phyloP scores from a whole-genome alignment of 768 basidiomycete genomes.

The Mycena sanguinolenta region DNA sequence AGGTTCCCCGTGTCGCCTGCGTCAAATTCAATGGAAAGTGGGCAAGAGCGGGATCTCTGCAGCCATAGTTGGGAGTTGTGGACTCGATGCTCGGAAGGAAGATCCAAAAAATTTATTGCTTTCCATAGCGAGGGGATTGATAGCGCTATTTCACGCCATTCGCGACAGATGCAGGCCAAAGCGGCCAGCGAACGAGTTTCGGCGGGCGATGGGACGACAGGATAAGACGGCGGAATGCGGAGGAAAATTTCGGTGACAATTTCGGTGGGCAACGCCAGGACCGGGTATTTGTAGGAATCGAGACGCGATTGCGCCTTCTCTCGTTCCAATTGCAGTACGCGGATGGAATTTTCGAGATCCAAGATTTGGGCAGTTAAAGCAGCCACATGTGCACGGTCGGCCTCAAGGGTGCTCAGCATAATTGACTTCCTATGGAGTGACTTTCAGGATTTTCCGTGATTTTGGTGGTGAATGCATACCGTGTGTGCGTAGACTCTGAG shows the following conservation, averaged over 20 bases:
- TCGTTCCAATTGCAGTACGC: background rate
- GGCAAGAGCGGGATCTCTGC: background rate
- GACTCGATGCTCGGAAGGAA: background rate
- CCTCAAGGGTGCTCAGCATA: background rate
- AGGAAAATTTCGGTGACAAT: background rate
- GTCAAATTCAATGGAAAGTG: background rate
- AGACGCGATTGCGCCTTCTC: background rate
- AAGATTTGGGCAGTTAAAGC: background rate
- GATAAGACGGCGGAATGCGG: background rate
- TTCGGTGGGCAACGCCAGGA: background rate
- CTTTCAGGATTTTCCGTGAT: too few species aligned
- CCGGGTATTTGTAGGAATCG: background rate
- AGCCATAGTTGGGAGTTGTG: background rate
- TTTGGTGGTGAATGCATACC: too few species aligned
- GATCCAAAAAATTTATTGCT: background rate
- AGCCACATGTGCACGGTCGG: background rate
- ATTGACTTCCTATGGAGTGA: too few species aligned
- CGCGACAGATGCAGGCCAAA: background rate
- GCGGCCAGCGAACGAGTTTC: background rate
- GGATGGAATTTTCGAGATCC: background rate
- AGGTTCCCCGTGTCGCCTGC: background rate
- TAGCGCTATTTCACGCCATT: background rate
- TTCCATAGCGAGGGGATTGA: background rate
- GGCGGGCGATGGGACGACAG: background rate
- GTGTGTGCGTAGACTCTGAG: too few species aligned